Base-by-base conservation (phyloP, 805 yeast species). In the Candida koratica region DNA sequence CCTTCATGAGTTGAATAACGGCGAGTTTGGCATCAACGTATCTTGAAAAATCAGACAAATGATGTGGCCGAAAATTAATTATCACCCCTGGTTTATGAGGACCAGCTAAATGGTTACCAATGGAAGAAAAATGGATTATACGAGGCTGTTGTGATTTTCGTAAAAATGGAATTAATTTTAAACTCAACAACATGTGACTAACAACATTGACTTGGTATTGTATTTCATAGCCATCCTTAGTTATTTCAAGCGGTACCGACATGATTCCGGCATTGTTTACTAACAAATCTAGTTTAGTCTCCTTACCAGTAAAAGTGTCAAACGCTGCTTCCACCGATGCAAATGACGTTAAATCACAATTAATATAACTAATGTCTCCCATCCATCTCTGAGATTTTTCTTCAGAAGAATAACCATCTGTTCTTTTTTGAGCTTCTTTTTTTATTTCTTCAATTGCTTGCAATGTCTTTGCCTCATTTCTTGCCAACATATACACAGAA, bases 331-430 rank as follows among this genome's bases (percentile, higher is more conserved):
- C 52, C n/a, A 60, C 55, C 1, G 58, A 47, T 6, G 38, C 34
- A 12, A 61, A 44, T 41, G 51, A 73, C 17, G 73, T 47, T 38
- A 84, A 59, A 53, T 84, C 89, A 37, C 77, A 48, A 35, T 77
- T 73, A 9, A 82, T 43, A 41, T 61, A 73, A 36, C 64, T 59
- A 14, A 83, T 53, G 34, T 69, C 70, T 0, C 89, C 88, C 15
- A 73, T 44, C 28, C 40, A 51, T 24, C 68, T 53, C 39, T 41
- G 29, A 5, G 39, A 22, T 11, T 33, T 31, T 17, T 41, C 35
- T 6, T 19, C 37, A 12, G 18, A 25, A 4, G 37, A 4, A 29
- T 41, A 44, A 6, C 34, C 12, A 3, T 25, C 42, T 4, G 23
- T 26, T 37, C 70, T 47, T 8, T 34, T 38, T 6, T 43, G 38